A percentile compares a stretch with the other conserved stretches of the same genome.
phyloP scores from a whole-genome alignment of 257 asterid genomes.

The Leonotis leonurus region DNA sequence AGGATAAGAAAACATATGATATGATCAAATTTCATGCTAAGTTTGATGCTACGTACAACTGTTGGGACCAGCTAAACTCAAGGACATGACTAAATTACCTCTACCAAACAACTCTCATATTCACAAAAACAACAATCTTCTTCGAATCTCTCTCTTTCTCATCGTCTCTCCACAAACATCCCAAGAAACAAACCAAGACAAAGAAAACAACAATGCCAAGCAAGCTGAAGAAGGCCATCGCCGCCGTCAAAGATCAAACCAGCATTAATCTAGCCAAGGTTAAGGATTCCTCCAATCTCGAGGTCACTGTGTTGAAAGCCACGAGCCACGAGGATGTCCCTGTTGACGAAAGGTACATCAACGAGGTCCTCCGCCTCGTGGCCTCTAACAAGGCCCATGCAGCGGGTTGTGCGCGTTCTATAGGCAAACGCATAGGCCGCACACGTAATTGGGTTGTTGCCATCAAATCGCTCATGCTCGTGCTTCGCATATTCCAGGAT shows the following conservation, averaged over 20 bases:
- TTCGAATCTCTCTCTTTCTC: constrained; percentile 6
- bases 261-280: constrained; percentile 89
- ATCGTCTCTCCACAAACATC: background rate
- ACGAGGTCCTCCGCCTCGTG: constrained; percentile 53
- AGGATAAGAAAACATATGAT: no score
- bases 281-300: constrained; percentile 51
- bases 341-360: constrained; percentile 46
- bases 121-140: constrained; percentile 1
- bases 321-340: constrained; percentile 73
- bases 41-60: background rate
- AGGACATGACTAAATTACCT: constrained; percentile 7
- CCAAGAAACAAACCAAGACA: background rate
- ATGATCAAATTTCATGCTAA: no score
- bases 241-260: constrained; percentile 81
- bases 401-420: constrained; percentile 65
- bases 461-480: constrained; percentile 63
- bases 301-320: constrained; percentile 70
- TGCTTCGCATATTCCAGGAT: constrained; percentile 79
- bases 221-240: constrained; percentile 82
- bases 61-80: constrained; percentile 17
- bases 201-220: constrained; percentile 64
- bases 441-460: constrained; percentile 87
- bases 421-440: constrained; percentile 77
- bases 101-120: background rate
- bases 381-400: constrained; percentile 61